phyloP scores from a whole-genome alignment of 176 grass and related monocot genomes.

The Alloteropsis semialata region DNA sequence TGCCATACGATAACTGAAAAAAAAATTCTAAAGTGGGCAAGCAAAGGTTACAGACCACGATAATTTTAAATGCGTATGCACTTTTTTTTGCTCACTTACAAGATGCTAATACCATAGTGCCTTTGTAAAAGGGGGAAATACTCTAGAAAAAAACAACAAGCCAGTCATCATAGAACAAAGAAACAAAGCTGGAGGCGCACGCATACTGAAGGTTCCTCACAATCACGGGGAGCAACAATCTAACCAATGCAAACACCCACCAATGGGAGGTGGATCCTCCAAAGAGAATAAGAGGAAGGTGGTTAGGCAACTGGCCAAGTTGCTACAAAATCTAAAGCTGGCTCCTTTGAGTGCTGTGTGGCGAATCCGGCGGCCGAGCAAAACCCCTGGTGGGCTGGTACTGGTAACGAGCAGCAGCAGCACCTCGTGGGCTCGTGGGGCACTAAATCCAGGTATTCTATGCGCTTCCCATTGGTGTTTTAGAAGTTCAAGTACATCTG shows the following conservation, averaged over 20 bases:
- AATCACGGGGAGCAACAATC: background rate
- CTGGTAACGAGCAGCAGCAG: background rate
- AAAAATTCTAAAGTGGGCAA: background rate
- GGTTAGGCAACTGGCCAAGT: conserved; percentile 34
- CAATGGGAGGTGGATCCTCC: conserved; percentile 23
- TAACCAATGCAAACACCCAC: background rate
- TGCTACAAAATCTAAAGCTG: conserved; percentile 43
- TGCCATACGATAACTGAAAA: background rate
- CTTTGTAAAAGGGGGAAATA: background rate
- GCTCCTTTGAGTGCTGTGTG: conserved; percentile 39
- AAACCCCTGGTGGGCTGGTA: conserved; percentile 11
- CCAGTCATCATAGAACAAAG: background rate
- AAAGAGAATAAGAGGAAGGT: conserved; percentile 14
- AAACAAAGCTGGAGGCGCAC: conserved; percentile 11
- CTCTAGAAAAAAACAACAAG: background rate
- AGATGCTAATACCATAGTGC: background rate
- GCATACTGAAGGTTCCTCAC: background rate
- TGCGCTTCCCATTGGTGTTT: background rate
- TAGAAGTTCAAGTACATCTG: conserved; percentile 1
- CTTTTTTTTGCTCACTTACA: too few species aligned
- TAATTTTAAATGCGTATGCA: conserved; percentile 5
- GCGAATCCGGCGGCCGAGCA: conserved; percentile 28
- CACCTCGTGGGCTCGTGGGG: conserved; percentile 12
- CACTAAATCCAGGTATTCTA: background rate
- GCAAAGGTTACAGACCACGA: background rate